Evolutionary conservation across 140 eudicot species (phyloP).

Genomic region (Senecio squalidus): DNA sequence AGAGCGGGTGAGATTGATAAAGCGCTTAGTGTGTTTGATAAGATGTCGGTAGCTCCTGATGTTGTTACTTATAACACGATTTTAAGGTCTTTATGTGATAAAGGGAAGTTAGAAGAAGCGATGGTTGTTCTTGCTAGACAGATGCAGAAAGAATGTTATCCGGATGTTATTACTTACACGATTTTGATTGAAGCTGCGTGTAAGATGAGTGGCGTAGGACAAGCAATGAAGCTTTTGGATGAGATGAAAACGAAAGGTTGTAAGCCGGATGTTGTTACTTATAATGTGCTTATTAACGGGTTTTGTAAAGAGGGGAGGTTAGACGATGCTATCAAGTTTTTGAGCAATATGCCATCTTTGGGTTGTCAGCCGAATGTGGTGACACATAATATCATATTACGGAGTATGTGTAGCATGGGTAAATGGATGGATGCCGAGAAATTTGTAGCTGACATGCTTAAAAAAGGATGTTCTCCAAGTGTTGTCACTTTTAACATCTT

Average conservation of each 20-base stretch:
- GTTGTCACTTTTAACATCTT: conserved; percentile 80
- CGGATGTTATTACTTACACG: conserved; percentile 78
- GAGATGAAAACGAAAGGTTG: conserved; percentile 79
- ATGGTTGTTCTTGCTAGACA: conserved; percentile 59
- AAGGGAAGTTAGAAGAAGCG: conserved; percentile 65
- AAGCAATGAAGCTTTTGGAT: conserved; percentile 81
- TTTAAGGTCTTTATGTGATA: conserved; percentile 54
- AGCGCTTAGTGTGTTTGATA: conserved; percentile 58
- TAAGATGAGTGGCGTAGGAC: conserved; percentile 64
- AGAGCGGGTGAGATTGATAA: conserved; percentile 57
- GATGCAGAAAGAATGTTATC: conserved; percentile 60
- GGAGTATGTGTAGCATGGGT: conserved; percentile 72
- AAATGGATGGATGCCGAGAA: conserved; percentile 92
- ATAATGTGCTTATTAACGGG: conserved; percentile 69
- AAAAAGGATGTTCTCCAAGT: conserved; percentile 64
- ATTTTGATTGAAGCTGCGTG: conserved; percentile 87
- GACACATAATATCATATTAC: conserved; percentile 51
- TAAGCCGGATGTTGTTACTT: conserved; percentile 78
- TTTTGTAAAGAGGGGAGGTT: conserved; percentile 80
- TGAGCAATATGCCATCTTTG: conserved; percentile 46
- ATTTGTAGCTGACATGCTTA: conserved; percentile 62
- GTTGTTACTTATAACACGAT: conserved; percentile 78
- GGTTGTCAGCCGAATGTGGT: conserved; percentile 83
- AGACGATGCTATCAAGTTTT: conserved; percentile 65
- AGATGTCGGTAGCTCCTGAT: conserved; percentile 78